These are phyloP conservation scores for Cyberlindnera sargentensis DNA, from an alignment of 805 yeast species.

Conservation along the genomic window DNA sequence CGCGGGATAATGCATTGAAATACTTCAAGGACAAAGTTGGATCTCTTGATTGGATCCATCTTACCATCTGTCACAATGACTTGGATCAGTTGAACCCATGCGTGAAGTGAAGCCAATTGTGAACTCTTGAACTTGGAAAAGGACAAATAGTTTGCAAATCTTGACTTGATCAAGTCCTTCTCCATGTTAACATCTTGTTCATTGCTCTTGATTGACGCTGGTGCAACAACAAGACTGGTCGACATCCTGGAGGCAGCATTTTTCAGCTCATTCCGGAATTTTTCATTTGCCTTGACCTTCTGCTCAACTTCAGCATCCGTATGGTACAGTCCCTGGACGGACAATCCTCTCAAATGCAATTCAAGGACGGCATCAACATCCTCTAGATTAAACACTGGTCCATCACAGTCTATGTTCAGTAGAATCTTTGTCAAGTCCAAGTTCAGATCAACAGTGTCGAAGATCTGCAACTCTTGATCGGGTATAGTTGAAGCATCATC, in stretches of 20 bases:
- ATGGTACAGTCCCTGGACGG: slow-evolving; percentile 16
- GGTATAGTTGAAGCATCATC: slow-evolving; percentile 32
- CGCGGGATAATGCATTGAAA: slow-evolving; percentile 73
- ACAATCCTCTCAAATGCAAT: slow-evolving; percentile 19
- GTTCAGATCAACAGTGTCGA: slow-evolving; percentile 28
- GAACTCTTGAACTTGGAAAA: slow-evolving; percentile 39
- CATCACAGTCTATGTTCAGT: slow-evolving; percentile 21
- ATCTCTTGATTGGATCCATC: slow-evolving; percentile 37
- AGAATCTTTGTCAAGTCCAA: slow-evolving; percentile 36
- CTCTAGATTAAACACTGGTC: slow-evolving; percentile 35
- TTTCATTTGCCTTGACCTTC: slow-evolving; percentile 11
- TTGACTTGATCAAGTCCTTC: slow-evolving; percentile 22
- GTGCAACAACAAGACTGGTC: slow-evolving; percentile 10
- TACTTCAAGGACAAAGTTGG: slow-evolving; percentile 65
- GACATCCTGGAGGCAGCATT: slow-evolving; percentile 8
- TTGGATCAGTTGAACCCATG: slow-evolving; percentile 81
- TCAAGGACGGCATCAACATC: slow-evolving; percentile 31
- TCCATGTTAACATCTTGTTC: slow-evolving; percentile 20
- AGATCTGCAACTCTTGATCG: slow-evolving; percentile 6
- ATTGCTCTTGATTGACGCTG: slow-evolving; percentile 18
- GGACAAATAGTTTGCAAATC: slow-evolving; percentile 40
- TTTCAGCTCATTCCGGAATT: slow-evolving; percentile 13
- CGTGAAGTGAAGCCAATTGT: slow-evolving; percentile 59
- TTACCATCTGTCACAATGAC: slow-evolving; percentile 59
- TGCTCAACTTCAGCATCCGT: slow-evolving; percentile 16